A percentile compares a stretch with the other conserved stretches of the same genome.
These are phyloP conservation scores for Puccinia hordei DNA, from an alignment of 1,284 basidiomycete genomes.

Conservation along the genomic window DNA sequence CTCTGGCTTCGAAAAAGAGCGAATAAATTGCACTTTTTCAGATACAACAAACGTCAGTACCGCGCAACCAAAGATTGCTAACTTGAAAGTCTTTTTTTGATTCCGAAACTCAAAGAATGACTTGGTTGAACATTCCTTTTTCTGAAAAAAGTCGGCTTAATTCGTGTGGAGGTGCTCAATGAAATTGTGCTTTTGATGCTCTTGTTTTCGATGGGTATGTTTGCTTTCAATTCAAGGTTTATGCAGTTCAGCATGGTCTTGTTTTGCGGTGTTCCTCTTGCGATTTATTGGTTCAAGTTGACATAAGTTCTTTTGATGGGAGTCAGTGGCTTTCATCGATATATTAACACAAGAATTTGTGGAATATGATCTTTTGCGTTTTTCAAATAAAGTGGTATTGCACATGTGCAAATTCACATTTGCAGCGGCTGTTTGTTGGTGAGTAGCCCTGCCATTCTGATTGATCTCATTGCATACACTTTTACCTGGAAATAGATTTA, in stretches of 20 bases:
- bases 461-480: too few species aligned
- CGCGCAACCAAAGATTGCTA: not conserved
- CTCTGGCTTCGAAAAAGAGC: not conserved
- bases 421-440: conserved; percentile 1
- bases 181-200: conserved; percentile 7
- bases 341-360: not conserved
- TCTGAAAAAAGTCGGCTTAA: not conserved
- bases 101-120: too few species aligned
- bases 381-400: not conserved
- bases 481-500: too few species aligned
- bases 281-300: not conserved
- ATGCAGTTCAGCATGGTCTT: too few species aligned
- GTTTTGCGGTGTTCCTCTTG: too few species aligned
- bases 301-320: not conserved
- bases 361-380: not conserved
- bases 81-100: too few species aligned
- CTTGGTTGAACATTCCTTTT: too few species aligned
- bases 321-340: conserved; percentile 5
- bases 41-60: conserved; percentile 15
- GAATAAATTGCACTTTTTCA: not conserved
- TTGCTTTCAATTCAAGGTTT: too few species aligned
- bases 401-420: not conserved
- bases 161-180: not conserved
- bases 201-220: not conserved
- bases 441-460: too few species aligned